Evolutionary conservation across 2,329 filamentous ascomycete genomes (phyloP), one percentile per base, ranked within the genome.

Genomic region (Cercospora beticola): DNA sequence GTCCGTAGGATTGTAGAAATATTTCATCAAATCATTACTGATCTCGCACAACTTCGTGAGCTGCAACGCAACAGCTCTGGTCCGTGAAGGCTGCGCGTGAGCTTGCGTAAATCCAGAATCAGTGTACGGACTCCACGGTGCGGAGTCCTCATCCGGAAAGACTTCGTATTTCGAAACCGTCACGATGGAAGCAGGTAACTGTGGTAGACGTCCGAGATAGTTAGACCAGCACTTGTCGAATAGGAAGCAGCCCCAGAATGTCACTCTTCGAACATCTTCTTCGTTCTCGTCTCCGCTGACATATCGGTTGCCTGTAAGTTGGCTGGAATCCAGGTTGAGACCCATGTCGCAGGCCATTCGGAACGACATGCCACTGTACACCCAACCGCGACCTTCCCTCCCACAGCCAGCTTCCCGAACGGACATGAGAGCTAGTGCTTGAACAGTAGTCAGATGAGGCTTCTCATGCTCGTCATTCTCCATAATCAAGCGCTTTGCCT

Each of bases 181-280:
- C 74, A 93, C 91, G 7, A 92, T 91, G 31, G 89, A 88, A 52
- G 88, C 89, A 0, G 92, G 90, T 10, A 98, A 83, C 79, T 97
- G 94, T 10, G 95, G 94, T 70, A 97, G 85, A 54, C 95, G 90
- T 59, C 95, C 94, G 28, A 98, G 87, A 75, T 98, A 98, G 78
- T 97, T 98, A 61, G 94, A 97, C 94, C 94, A 98, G 79, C 93
- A 97, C 85, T 97, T 98, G 83, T 99, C 95, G 78, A 98, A 97
- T n/a, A 97, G 82, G 79, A 95, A 98, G 78, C 94, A 97, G 6
- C 95, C 95, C 95, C 95, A 98, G 77, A 97, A 98, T 0, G 95
- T 98, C 52, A 98, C 90, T 64, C 92, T 87, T 46, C 95, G 86
- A 2, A 93, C 94, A 80, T 99, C 95, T 46, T 96, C 87, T 79